A percentile compares a stretch with the other conserved stretches of the same genome.
phyloP scores from a whole-genome alignment of 306 rosid genomes.

The Glycine soja region DNA sequence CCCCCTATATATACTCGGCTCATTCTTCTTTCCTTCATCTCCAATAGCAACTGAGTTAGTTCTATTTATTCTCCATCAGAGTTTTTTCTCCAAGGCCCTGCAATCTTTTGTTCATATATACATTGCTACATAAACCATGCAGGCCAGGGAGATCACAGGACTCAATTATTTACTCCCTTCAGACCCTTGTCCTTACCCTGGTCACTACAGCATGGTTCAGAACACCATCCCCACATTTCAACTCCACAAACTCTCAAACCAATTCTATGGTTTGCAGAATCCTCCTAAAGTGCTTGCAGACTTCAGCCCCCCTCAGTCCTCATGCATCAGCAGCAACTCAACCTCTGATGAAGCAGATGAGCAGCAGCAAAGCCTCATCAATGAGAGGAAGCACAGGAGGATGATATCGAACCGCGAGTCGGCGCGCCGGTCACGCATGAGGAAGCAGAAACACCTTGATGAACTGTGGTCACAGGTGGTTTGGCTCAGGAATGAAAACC shows the following conservation, averaged over 20 bases:
- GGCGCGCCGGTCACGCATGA: slow-evolving; percentile 94
- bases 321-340: slow-evolving; percentile 80
- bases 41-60: slow-evolving; percentile 48
- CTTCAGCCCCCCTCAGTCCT: slow-evolving; percentile 63
- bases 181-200: slow-evolving; percentile 55
- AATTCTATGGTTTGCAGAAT: slow-evolving; percentile 57
- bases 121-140: slow-evolving; percentile 54
- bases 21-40: slow-evolving; percentile 47
- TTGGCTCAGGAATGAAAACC: slow-evolving; percentile 91
- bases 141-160: slow-evolving; percentile 61
- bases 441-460: slow-evolving; percentile 95
- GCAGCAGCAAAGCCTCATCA: slow-evolving; percentile 72
- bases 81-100: slow-evolving; percentile 46
- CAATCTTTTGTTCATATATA: slow-evolving; percentile 12
- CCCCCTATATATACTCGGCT: slow-evolving; percentile 71
- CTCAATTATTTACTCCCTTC: slow-evolving; percentile 66
- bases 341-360: slow-evolving; percentile 94
- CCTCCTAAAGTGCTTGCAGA: slow-evolving; percentile 52
- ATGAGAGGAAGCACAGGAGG: slow-evolving; percentile 88
- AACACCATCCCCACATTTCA: slow-evolving; percentile 54
- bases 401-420: slow-evolving; percentile 97
- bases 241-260: slow-evolving; percentile 53
- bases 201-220: slow-evolving; percentile 54
- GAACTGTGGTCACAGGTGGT: slow-evolving; percentile 96
- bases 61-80: slow-evolving; percentile 25